Evolutionary conservation across 2,329 filamentous ascomycete species (phyloP).

Genomic region (Alternaria consortialis): DNA sequence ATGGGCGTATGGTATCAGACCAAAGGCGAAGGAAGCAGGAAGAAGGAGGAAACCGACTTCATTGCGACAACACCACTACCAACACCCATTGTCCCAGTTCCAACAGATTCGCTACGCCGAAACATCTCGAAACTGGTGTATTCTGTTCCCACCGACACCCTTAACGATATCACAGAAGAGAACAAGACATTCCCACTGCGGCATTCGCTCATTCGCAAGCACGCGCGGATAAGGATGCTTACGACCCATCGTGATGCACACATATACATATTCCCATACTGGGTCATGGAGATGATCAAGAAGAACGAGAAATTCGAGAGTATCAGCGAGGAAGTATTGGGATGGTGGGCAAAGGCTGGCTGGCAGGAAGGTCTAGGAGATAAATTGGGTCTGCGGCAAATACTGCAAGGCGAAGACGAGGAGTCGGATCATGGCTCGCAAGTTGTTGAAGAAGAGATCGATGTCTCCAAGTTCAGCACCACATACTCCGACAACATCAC

Average conservation of each 20-base stretch:
- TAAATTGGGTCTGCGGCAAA: slow-evolving; percentile 76
- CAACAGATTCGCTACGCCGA: slow-evolving; percentile 71
- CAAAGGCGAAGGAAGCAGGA: slow-evolving; percentile 77
- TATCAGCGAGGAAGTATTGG: slow-evolving; percentile 88
- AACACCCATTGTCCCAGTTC: slow-evolving; percentile 64
- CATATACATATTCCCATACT: slow-evolving; percentile 91
- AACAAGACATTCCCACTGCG: slow-evolving; percentile 77
- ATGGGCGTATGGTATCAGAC: slow-evolving; percentile 93
- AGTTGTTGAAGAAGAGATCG: slow-evolving; percentile 62
- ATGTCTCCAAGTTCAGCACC: slow-evolving; percentile 63
- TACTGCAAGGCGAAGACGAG: slow-evolving; percentile 63
- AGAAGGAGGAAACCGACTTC: slow-evolving; percentile 93
- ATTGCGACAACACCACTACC: slow-evolving; percentile 78
- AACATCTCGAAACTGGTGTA: slow-evolving; percentile 82
- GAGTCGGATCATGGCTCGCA: slow-evolving; percentile 48
- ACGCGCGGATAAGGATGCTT: slow-evolving; percentile 80
- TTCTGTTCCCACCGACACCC: slow-evolving; percentile 85
- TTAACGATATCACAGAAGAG: slow-evolving; percentile 83
- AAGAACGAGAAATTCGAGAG: slow-evolving; percentile 84
- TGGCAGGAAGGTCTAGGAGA: slow-evolving; percentile 85
- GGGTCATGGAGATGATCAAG: slow-evolving; percentile 85
- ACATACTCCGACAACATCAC: slow-evolving; percentile 51
- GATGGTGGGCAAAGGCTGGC: slow-evolving; percentile 93
- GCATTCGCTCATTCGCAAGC: slow-evolving; percentile 76
- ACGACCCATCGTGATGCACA: slow-evolving; percentile 90